Base-by-base conservation (phyloP, 2,329 filamentous ascomycete species). In the Blastomyces parvus region DNA sequence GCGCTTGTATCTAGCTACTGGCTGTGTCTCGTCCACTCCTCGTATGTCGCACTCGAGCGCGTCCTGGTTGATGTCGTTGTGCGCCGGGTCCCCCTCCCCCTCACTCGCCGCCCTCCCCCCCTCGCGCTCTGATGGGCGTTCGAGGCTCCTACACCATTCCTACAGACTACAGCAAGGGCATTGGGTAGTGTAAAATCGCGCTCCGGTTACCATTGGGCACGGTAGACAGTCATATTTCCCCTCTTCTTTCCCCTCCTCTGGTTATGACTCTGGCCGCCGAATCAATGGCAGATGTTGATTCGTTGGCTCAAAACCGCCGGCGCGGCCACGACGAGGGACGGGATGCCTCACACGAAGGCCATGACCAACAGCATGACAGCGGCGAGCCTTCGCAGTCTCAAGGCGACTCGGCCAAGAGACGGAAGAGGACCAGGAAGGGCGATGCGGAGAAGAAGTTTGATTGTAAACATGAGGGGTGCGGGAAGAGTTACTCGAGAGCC, bases 401-500 rank as follows among this genome's bases (percentile, higher is more conserved):
- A 22, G 42, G n/a, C n/a, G 50, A 62, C 22, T 7, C 48, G 0
- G 6, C 72, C 36, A 78, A 76, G 69, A 79, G 79, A 67, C 74
- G 77, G 61, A 76, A 77, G 67, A 74, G 79, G 64, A 77, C 73
- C 64, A 74, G 77, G 60, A 81, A 81, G 65, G 74, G 76, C 42
- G 75, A 75, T 56, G 70, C 76, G 44, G 80, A 81, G 64, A 80
- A 79, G 67, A 81, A 81, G 71, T 93, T 91, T 67, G 87, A 89
- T 71, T 99, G 94, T 73, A 87, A 88, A 5, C 86, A 91, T 64
- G 87, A 90, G 67, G 90, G 88, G 48, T 99, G 94, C 71, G 92
- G 91, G 50, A 99, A 97, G 81, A 95, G 88, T 73, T 99, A 99
- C 75, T 97, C 93, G 33, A 85, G 94, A 73, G 93, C 94, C 9